Percentiles rank a stretch among this genome's conserved stretches.
Conservation (phyloP, 306 rosid species). For the Medicago arabica region DNA sequence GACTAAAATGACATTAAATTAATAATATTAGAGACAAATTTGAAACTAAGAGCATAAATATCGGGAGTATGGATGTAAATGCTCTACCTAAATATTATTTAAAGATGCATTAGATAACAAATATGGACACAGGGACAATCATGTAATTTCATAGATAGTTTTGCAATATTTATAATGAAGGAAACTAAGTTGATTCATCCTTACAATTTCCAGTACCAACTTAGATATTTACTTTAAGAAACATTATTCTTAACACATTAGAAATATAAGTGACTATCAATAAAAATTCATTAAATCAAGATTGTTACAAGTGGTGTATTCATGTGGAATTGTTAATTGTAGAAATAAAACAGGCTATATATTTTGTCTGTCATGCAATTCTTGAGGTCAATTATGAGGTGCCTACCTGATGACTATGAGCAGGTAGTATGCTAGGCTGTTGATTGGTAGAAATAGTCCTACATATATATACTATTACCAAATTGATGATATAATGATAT, state of each 20-base stretch:
- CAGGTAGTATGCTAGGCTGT: background rate
- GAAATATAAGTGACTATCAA: background rate
- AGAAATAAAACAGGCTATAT: slow-evolving; percentile 9
- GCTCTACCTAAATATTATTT: too few species aligned
- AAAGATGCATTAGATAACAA: too few species aligned
- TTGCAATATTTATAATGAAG: too few species aligned
- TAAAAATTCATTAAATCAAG: background rate
- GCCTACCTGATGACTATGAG: background rate
- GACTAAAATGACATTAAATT: too few species aligned
- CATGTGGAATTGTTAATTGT: background rate
- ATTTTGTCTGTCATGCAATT: slow-evolving; percentile 18
- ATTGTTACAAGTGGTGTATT: background rate
- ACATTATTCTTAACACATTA: background rate
- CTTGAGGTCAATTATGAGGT: slow-evolving; percentile 8
- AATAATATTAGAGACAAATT: too few species aligned
- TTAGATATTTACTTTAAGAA: background rate
- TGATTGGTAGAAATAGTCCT: background rate
- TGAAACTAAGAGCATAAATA: too few species aligned
- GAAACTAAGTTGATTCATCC: too few species aligned
- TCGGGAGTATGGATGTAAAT: too few species aligned
- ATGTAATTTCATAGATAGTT: too few species aligned
- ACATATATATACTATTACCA: background rate
- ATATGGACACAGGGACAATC: too few species aligned
- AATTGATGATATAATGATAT: slow-evolving; percentile 3
- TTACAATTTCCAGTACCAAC: too few species aligned